Evolutionary conservation across 148 eudicot species (phyloP), one percentile per base, ranked within the genome.

Genomic region (Simmondsia chinensis): DNA sequence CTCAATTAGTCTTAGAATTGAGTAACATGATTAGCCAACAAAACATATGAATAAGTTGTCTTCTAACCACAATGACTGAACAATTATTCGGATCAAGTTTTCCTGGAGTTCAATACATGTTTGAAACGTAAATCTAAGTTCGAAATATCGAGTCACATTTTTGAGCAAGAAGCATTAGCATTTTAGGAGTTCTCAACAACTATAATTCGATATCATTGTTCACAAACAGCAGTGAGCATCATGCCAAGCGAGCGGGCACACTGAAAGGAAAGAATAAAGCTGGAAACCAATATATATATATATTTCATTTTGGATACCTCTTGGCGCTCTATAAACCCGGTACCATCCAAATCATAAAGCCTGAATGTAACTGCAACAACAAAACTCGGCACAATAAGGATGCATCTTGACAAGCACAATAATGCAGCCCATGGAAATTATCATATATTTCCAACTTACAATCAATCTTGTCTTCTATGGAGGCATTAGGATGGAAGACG

Each of bases 401-500:
- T n/a, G n/a, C n/a, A n/a, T n/a, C n/a, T n/a, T n/a, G n/a, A n/a
- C n/a, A n/a, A n/a, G n/a, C n/a, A n/a, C n/a, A n/a, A n/a, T n/a
- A n/a, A n/a, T n/a, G 40, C 61, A 48, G 4, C 2, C 13, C 2
- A 36, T 25, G 6, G 10, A 31, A 10, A 28, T 7, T 8, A 44
- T 48, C 52, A 54, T 21, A 26, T 42, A 31, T 19, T 32, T 9
- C 36, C 7, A 43, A 61, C 96, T 49, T 64, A 83, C 96, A 87
- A 19, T 83, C 78, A 21, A 87, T 87, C 57, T 87, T 87, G 49
- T 79, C 89, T 48, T 87, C 89, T 71, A 56, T 60, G 13, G 94
- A 75, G 52, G 84, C 89, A 69, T 83, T 87, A 27, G 94, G 94
- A 54, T 87, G 96, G 72, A 87, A 87, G 48, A 87, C 83, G 33